Evolutionary conservation across 805 yeast species (phyloP).

Genomic region (Lipomyces japonicus): DNA sequence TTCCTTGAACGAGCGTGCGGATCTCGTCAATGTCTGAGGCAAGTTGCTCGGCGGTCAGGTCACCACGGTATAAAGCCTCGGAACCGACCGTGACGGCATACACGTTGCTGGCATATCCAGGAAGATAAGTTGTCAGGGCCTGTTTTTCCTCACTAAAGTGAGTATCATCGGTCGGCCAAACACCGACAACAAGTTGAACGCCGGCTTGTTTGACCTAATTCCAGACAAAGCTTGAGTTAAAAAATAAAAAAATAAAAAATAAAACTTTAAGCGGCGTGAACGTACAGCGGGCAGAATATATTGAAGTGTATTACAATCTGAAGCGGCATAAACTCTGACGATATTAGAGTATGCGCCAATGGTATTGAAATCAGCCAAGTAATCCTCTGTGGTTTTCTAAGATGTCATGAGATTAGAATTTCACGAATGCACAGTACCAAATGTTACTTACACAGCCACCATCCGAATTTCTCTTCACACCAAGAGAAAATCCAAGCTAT

Average conservation of each 20-base stretch:
- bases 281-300: conserved; percentile 77
- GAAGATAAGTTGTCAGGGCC: conserved; percentile 69
- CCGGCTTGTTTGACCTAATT: conserved; percentile 53
- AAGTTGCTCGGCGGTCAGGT: conserved; percentile 66
- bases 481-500: conserved; percentile 75
- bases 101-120: conserved; percentile 65
- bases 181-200: conserved; percentile 73
- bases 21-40: conserved; percentile 63
- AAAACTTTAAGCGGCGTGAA: too few relatives aligned
- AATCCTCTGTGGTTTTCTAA: conserved; percentile 50
- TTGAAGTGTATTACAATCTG: conserved; percentile 89
- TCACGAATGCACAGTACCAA: background rate
- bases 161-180: conserved; percentile 89
- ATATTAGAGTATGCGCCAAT: conserved; percentile 57
- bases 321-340: conserved; percentile 83
- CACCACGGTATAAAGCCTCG: conserved; percentile 90
- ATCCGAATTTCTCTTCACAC: conserved; percentile 60
- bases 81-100: conserved; percentile 87
- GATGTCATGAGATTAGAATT: background rate
- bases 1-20: conserved; percentile 54
- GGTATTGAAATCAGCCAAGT: conserved; percentile 59
- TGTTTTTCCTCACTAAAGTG: conserved; percentile 71
- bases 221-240: background rate
- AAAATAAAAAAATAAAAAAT: too few relatives aligned
- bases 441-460: conserved; percentile 24